These are phyloP conservation scores for Leptosphaerulina australis DNA, from an alignment of 2,329 filamentous ascomycete species.

Conservation along the genomic window DNA sequence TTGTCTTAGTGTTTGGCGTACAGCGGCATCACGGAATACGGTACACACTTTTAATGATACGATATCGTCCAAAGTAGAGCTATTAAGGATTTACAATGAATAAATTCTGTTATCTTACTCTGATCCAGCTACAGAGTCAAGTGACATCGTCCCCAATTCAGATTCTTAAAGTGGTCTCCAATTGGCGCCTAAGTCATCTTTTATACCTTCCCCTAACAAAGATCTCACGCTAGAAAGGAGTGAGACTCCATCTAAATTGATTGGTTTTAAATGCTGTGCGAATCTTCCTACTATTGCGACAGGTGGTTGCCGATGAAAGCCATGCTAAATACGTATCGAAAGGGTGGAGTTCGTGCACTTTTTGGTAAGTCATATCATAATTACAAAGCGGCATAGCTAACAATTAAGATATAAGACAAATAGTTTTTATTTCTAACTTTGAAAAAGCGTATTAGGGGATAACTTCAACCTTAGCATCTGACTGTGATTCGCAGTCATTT, in stretches of 20 bases:
- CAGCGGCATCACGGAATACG: constrained; percentile 26
- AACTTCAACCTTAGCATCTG: constrained; percentile 45
- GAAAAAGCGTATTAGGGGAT: constrained; percentile 43
- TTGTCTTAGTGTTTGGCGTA: constrained; percentile 16
- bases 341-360: constrained; percentile 36
- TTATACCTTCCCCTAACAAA: background rate
- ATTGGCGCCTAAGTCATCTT: background rate
- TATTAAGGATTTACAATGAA: constrained; percentile 18
- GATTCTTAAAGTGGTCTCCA: background rate
- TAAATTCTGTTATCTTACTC: background rate
- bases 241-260: background rate
- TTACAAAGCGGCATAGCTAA: constrained; percentile 40
- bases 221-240: background rate
- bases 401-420: background rate
- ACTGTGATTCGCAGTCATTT: constrained; percentile 48
- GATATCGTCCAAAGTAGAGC: background rate
- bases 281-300: constrained; percentile 29
- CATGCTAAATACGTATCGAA: constrained; percentile 27
- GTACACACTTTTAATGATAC: constrained; percentile 1
- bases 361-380: constrained; percentile 40
- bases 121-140: constrained; percentile 8
- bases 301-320: constrained; percentile 31
- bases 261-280: constrained; percentile 7
- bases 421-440: constrained; percentile 46
- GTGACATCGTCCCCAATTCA: background rate